Percentiles rank a stretch among this genome's conserved stretches.
Evolutionary conservation across 164 flowering plant species (phyloP).

Genomic region (Berberis thunbergii): DNA sequence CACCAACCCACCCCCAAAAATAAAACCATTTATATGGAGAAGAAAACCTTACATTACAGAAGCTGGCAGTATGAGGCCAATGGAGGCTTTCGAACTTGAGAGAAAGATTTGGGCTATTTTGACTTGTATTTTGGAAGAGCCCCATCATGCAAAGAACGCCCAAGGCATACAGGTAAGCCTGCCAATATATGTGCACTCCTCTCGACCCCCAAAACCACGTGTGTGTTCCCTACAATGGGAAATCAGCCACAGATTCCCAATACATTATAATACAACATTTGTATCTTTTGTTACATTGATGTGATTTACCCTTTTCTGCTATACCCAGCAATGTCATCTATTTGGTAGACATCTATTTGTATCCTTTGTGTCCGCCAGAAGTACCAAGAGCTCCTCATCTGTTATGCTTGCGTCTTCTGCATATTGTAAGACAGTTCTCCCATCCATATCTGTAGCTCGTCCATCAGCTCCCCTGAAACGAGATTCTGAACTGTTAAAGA

Average conservation of each 20-base stretch:
- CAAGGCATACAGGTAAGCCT: background rate
- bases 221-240: background rate
- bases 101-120: background rate
- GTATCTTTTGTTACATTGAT: constrained; percentile 8
- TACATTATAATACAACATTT: constrained; percentile 15
- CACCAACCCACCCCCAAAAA: background rate
- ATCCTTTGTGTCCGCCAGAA: constrained; percentile 34
- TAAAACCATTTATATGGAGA: constrained; percentile 7
- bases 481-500: background rate
- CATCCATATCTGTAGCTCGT: constrained; percentile 41
- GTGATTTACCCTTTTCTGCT: background rate
- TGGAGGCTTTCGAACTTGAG: background rate
- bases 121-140: too few species aligned
- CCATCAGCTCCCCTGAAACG: constrained; percentile 66
- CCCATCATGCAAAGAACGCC: background rate
- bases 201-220: constrained; percentile 1
- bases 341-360: constrained; percentile 3
- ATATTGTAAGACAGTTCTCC: constrained; percentile 45
- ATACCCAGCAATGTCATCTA: constrained; percentile 23
- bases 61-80: background rate
- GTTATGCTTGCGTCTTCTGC: constrained; percentile 40
- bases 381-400: constrained; percentile 50
- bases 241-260: constrained; percentile 14
- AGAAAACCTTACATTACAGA: constrained; percentile 14
- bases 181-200: background rate